Evolutionary conservation across 2,329 filamentous ascomycete species (phyloP).

Genomic region (Fonsecaea pedrosoi): DNA sequence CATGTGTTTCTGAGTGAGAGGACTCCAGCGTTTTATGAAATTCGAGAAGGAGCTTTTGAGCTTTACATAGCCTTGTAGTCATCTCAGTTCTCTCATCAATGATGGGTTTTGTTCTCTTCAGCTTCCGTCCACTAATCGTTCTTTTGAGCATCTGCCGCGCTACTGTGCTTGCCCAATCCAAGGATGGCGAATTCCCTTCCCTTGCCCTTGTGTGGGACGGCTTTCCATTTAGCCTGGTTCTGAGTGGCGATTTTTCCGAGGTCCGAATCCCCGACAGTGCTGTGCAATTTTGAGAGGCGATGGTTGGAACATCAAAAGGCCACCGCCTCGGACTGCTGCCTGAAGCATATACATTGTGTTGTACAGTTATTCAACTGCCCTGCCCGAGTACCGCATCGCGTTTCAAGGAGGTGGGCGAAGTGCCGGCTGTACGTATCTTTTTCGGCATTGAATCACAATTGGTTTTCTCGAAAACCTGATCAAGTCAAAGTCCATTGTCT

Average conservation of each 20-base stretch:
- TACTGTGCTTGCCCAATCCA: background rate
- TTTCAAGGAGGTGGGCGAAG: background rate
- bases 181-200: background rate
- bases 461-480: background rate
- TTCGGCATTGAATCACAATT: no score
- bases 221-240: background rate
- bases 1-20: slow-evolving; percentile 4
- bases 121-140: background rate
- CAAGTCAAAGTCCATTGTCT: background rate
- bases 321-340: background rate
- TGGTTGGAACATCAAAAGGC: background rate
- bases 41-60: background rate
- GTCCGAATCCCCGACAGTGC: background rate
- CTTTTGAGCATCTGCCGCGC: background rate
- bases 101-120: background rate
- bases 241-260: background rate
- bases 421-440: no score
- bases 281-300: background rate
- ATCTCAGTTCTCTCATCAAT: background rate
- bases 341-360: background rate
- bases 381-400: background rate
- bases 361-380: background rate
- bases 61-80: background rate
- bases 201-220: background rate
- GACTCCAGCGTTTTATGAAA: background rate